These are phyloP conservation scores for Neodidymelliopsis sp. DNA, from an alignment of 2,329 filamentous ascomycete genomes.

Conservation along the genomic window DNA sequence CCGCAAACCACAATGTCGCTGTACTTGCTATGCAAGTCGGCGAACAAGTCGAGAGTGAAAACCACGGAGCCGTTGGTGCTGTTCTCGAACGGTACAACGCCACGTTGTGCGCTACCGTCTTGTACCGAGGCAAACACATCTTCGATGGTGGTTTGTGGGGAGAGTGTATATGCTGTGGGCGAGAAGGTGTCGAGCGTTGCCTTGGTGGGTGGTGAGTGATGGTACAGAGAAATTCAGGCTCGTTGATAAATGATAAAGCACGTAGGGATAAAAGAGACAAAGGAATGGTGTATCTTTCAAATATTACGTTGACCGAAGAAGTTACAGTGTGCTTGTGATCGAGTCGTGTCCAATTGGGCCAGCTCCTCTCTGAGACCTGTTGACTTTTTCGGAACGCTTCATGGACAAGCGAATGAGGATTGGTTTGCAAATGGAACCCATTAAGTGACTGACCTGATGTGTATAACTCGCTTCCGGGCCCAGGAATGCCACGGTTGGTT, in stretches of 20 bases:
- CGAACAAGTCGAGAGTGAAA: conserved; percentile 87
- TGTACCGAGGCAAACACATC: conserved; percentile 86
- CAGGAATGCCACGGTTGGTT: conserved; percentile 62
- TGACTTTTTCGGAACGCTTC: conserved; percentile 6
- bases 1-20: conserved; percentile 77
- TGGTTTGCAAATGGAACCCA: no score
- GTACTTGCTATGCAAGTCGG: conserved; percentile 72
- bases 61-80: conserved; percentile 93
- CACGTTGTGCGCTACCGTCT: conserved; percentile 67
- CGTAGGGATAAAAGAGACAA: not conserved
- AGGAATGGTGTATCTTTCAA: no score
- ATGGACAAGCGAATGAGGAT: not conserved
- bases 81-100: conserved; percentile 95
- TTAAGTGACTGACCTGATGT: conserved; percentile 64
- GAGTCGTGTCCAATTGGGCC: not conserved
- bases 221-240: not conserved
- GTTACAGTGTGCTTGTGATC: no score
- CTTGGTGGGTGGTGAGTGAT: conserved; percentile 44
- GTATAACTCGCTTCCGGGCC: conserved; percentile 73
- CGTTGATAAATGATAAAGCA: conserved; percentile 12
- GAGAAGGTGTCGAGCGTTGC: conserved; percentile 61
- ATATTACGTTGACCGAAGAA: no score
- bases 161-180: conserved; percentile 48
- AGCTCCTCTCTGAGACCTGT: not conserved
- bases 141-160: conserved; percentile 56